Conservation (phyloP, 2,329 filamentous ascomycete species). For the Penicillium sclerotigenum region DNA sequence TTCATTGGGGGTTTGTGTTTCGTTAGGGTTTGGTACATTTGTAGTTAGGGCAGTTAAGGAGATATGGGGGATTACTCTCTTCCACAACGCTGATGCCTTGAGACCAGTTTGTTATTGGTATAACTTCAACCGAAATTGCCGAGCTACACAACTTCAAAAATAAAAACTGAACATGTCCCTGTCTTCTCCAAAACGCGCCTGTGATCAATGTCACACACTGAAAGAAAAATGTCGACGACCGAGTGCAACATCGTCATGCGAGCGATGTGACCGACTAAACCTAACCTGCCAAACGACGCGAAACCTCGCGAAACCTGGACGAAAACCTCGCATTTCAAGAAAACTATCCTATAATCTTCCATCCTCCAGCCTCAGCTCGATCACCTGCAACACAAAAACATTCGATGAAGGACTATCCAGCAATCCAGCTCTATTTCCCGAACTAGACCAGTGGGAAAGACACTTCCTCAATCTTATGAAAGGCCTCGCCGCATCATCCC, state of each 20-base stretch:
- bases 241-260: not conserved
- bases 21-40: not conserved
- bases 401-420: conserved; percentile 5
- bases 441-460: conserved; percentile 14
- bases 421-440: conserved; percentile 8
- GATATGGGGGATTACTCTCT: not conserved
- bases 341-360: conserved; percentile 14
- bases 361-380: not conserved
- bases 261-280: conserved; percentile 11
- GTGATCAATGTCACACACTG: conserved; percentile 14
- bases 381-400: not conserved
- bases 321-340: conserved; percentile 9
- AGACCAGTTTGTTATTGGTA: not conserved
- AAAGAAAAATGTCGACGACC: conserved; percentile 19
- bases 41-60: not conserved
- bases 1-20: not conserved
- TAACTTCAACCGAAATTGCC: not conserved
- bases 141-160: not conserved
- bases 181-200: conserved; percentile 6
- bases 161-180: not conserved
- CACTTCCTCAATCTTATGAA: conserved; percentile 20
- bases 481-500: conserved; percentile 9
- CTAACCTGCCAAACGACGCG: conserved; percentile 10
- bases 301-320: conserved; percentile 4
- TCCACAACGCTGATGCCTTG: not conserved